Conservation (phyloP, 2,329 filamentous ascomycete genomes). For the Cladosporium sp. region DNA sequence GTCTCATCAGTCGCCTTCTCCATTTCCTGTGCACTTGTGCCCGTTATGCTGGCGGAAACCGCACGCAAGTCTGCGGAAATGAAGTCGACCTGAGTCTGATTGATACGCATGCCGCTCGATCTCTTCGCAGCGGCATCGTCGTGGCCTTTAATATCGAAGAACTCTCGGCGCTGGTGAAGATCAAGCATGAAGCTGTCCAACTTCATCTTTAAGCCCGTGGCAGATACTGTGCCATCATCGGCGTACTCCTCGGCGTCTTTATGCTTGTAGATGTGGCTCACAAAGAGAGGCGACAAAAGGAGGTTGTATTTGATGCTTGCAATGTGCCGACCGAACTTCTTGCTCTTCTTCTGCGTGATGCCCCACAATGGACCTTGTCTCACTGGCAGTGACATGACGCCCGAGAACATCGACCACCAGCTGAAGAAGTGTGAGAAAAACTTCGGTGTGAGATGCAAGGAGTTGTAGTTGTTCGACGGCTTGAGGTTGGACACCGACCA, state of each 20-base stretch:
- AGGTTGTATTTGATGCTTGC: constrained; percentile 99
- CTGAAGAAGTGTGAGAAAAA: constrained; percentile 98
- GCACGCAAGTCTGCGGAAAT: constrained; percentile 89
- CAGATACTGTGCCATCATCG: constrained; percentile 72
- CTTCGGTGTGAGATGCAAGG: constrained; percentile 87
- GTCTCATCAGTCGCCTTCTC: constrained; percentile 66
- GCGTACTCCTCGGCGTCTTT: constrained; percentile 88
- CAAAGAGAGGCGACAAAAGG: constrained; percentile 85
- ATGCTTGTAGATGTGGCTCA: constrained; percentile 98
- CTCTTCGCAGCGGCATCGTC: constrained; percentile 70
- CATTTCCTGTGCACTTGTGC: constrained; percentile 75
- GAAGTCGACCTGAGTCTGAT: constrained; percentile 89
- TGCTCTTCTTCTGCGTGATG: constrained; percentile 91
- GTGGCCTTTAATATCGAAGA: constrained; percentile 77
- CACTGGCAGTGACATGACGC: constrained; percentile 90
- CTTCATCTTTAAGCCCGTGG: constrained; percentile 93
- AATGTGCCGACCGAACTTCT: constrained; percentile 95
- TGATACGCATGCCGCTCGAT: constrained; percentile 92
- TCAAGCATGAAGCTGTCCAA: constrained; percentile 98
- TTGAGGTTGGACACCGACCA: constrained; percentile 77
- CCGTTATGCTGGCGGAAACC: constrained; percentile 84
- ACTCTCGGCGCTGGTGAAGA: constrained; percentile 88
- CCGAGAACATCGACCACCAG: constrained; percentile 97
- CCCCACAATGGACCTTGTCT: constrained; percentile 91
- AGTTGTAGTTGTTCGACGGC: constrained; percentile 89